Evolutionary conservation across 305 asterid species (phyloP).

Genomic region (Fraxinus albicans): DNA sequence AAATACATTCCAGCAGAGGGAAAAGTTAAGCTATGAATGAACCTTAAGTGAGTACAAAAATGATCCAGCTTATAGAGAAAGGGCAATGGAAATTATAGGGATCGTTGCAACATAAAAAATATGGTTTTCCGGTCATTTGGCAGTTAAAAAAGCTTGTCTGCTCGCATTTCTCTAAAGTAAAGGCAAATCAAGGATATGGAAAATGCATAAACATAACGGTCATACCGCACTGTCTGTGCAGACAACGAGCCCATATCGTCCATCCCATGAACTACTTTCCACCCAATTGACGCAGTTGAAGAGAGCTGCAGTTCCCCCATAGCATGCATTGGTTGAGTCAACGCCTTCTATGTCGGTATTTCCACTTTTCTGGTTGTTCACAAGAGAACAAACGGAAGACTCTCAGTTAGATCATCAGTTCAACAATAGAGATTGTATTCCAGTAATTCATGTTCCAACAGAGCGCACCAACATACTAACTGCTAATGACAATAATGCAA

Average conservation of each 20-base stretch:
- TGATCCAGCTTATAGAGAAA: not conserved
- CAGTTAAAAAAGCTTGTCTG: not conserved
- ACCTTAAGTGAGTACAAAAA: not conserved
- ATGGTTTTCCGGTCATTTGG: not conserved
- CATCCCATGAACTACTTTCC: constrained; percentile 98
- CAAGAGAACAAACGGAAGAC: constrained; percentile 21
- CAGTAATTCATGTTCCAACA: constrained; percentile 7
- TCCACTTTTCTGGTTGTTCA: constrained; percentile 67
- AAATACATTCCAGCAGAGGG: not conserved
- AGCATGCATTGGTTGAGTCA: constrained; percentile 96
- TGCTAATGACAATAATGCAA: not conserved
- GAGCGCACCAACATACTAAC: not conserved
- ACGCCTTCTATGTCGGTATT: constrained; percentile 98
- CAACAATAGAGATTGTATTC: not conserved
- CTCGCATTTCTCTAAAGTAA: not conserved
- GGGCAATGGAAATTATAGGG: not conserved
- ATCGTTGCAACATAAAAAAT: not conserved
- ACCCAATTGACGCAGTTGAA: constrained; percentile 97
- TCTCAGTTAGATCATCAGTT: not conserved
- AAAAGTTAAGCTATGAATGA: not conserved
- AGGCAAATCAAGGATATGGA: constrained; percentile 4
- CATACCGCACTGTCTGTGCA: constrained; percentile 99
- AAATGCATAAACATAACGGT: constrained; percentile 17
- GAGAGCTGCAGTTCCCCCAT: constrained; percentile 99
- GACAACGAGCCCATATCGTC: constrained; percentile 96